A percentile compares a stretch with the other conserved stretches of the same genome.
Conservation (phyloP, 257 asterid genomes). For the Solanum pennellii region DNA sequence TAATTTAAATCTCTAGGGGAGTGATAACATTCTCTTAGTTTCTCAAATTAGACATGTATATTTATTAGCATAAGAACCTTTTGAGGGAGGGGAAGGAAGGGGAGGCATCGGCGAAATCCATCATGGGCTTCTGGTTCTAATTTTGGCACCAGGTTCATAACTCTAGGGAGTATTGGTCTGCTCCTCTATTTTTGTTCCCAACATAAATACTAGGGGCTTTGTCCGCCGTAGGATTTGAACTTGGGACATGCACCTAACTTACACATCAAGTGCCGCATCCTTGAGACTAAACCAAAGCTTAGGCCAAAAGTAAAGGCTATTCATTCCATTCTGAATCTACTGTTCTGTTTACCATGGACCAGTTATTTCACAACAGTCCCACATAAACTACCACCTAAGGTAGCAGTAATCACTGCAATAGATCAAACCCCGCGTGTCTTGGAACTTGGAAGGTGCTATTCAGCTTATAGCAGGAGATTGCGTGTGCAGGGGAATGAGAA, state of each 20-base stretch:
- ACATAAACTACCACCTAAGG: background rate
- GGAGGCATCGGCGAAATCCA: background rate
- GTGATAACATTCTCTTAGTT: background rate
- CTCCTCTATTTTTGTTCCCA: background rate
- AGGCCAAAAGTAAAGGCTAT: background rate
- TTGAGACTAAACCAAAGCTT: background rate
- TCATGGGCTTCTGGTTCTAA: background rate
- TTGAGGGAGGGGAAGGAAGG: background rate
- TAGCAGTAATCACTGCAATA: background rate
- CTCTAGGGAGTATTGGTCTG: background rate
- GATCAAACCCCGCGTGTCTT: background rate
- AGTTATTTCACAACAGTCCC: background rate
- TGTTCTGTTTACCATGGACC: background rate
- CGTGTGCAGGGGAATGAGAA: background rate
- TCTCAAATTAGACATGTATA: background rate
- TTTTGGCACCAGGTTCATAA: background rate
- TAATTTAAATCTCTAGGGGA: background rate
- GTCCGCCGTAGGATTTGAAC: background rate
- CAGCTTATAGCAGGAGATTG: background rate
- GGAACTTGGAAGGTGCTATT: background rate
- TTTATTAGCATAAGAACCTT: background rate
- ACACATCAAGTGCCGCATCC: background rate
- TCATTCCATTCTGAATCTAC: background rate
- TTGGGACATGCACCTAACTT: background rate
- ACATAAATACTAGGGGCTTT: background rate